These are phyloP conservation scores for Anethum foeniculum DNA, from an alignment of 140 eudicot genomes.

Conservation along the genomic window DNA sequence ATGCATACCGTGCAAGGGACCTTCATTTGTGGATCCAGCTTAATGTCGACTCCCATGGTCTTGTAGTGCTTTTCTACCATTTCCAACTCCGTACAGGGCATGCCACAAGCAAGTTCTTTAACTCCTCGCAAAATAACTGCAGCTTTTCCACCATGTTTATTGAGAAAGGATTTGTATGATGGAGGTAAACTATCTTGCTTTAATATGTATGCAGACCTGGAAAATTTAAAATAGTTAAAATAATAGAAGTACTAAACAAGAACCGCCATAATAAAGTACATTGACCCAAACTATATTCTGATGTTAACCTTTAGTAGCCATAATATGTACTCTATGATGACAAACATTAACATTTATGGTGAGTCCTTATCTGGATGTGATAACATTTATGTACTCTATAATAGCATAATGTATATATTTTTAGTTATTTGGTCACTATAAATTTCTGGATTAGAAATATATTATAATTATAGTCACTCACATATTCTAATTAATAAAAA, in stretches of 20 bases:
- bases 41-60: conserved; percentile 52
- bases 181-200: conserved; percentile 86
- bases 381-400: background rate
- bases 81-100: conserved; percentile 60
- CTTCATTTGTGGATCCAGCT: conserved; percentile 81
- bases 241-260: conserved; percentile 6
- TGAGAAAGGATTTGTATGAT: conserved; percentile 86
- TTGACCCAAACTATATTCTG: background rate
- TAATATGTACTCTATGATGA: background rate
- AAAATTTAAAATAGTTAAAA: conserved; percentile 8
- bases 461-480: background rate
- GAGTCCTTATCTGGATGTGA: background rate
- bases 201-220: conserved; percentile 90
- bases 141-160: conserved; percentile 95
- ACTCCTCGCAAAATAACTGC: conserved; percentile 63
- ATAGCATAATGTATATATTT: too few relatives aligned
- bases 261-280: background rate
- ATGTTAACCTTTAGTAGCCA: conserved; percentile 1
- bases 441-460: background rate
- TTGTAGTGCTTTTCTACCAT: conserved; percentile 64
- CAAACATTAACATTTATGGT: background rate
- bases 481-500: background rate
- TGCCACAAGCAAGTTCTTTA: conserved; percentile 67
- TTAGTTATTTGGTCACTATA: background rate
- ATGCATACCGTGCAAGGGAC: conserved; percentile 88